phyloP scores from a whole-genome alignment of 108 stramenopile genomes.

The Chaetoceros muelleri region DNA sequence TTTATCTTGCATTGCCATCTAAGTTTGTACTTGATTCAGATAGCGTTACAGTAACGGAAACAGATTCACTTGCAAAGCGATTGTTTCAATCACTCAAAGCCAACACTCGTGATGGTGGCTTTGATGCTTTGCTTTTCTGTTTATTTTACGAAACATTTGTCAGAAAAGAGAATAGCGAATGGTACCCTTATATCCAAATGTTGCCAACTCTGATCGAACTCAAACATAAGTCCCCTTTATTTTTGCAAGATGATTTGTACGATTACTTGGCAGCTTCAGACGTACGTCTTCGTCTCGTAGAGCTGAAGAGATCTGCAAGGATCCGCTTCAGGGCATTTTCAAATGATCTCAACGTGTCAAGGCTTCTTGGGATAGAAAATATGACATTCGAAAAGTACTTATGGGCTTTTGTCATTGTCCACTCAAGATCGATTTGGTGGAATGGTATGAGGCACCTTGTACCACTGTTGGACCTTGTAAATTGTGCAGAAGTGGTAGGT shows the following conservation, averaged over 20 bases:
- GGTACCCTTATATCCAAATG: neutral
- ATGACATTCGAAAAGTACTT: neutral
- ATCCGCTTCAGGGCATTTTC: neutral
- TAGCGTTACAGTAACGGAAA: neutral
- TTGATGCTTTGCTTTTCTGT: neutral
- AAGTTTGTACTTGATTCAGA: neutral
- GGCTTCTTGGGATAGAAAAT: neutral
- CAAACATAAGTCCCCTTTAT: neutral
- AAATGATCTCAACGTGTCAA: neutral
- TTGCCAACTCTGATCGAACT: neutral
- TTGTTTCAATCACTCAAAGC: neutral
- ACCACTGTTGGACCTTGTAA: neutral
- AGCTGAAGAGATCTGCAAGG: neutral
- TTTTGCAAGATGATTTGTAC: neutral
- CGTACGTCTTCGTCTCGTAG: neutral
- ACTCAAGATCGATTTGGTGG: neutral
- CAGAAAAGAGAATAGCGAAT: neutral
- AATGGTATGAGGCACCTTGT: neutral
- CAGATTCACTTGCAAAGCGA: neutral
- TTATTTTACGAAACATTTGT: neutral
- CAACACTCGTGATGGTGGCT: neutral
- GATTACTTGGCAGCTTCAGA: neutral
- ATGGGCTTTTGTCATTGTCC: neutral
- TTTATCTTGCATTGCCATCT: neutral
- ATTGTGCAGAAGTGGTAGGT: neutral